phyloP scores from a whole-genome alignment of 768 basidiomycete genomes.

The Trametopsis cervina region DNA sequence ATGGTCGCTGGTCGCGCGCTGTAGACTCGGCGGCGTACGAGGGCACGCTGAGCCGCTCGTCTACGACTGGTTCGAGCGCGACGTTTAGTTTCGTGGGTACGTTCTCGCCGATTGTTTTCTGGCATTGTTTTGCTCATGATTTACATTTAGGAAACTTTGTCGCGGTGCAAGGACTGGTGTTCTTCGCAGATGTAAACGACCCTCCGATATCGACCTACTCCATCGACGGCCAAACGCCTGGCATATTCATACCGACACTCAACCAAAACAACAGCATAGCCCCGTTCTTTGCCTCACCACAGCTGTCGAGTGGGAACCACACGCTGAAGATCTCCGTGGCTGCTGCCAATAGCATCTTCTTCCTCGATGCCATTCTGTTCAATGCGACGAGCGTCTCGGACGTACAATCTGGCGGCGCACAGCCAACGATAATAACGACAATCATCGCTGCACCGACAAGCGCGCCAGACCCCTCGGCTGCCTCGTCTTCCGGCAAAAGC shows the following conservation, averaged over 20 bases:
- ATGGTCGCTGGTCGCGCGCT: neutral
- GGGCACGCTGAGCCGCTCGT: too few species aligned
- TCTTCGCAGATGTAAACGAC: neutral
- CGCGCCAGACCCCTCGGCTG: neutral
- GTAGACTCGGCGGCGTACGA: too few species aligned
- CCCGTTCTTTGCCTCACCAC: slow-evolving; percentile 13
- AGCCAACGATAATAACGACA: slow-evolving; percentile 12
- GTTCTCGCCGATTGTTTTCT: neutral
- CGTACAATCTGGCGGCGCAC: neutral
- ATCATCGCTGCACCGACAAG: slow-evolving; percentile 6
- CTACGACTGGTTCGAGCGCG: neutral
- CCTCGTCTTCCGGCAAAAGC: neutral
- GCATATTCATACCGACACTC: slow-evolving; percentile 4
- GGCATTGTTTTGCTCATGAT: neutral
- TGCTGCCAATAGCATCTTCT: slow-evolving; percentile 7
- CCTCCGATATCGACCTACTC: slow-evolving; percentile 9
- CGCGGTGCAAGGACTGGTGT: slow-evolving; percentile 14
- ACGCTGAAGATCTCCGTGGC: slow-evolving; percentile 16
- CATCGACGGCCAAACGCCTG: slow-evolving; percentile 13
- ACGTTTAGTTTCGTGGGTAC: neutral
- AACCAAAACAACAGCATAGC: neutral
- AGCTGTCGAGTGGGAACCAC: slow-evolving; percentile 10
- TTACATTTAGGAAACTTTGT: slow-evolving; percentile 12
- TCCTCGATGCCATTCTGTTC: slow-evolving; percentile 15
- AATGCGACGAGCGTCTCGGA: neutral